A percentile compares a stretch with the other conserved stretches of the same genome.
Evolutionary conservation across 805 yeast species (phyloP).

Genomic region (Candida tibetensis): DNA sequence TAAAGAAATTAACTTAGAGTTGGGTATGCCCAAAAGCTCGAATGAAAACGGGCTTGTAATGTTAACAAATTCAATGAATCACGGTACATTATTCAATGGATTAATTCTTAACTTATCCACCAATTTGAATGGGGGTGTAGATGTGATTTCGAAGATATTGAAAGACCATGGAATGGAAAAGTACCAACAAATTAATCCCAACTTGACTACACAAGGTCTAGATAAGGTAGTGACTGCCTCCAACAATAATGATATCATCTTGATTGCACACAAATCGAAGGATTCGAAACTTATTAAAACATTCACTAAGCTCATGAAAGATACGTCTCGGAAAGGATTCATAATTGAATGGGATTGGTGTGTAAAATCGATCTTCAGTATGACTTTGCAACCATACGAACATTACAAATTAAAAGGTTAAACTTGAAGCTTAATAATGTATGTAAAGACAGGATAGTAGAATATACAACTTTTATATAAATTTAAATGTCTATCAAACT

Average conservation of each 20-base stretch:
- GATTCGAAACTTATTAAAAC: constrained; percentile 30
- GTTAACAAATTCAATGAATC: constrained; percentile 15
- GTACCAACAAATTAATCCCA: constrained; percentile 17
- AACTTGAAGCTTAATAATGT: background rate
- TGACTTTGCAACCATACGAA: constrained; percentile 28
- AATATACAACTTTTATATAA: background rate
- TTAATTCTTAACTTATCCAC: constrained; percentile 54
- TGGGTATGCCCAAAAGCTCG: constrained; percentile 19
- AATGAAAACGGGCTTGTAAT: constrained; percentile 18
- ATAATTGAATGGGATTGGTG: constrained; percentile 67
- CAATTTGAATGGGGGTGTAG: constrained; percentile 58
- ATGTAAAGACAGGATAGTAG: background rate
- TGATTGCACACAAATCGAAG: constrained; percentile 34
- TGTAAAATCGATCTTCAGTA: constrained; percentile 51
- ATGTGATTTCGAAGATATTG: constrained; percentile 54
- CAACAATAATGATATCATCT: constrained; percentile 13
- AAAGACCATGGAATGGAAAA: constrained; percentile 55
- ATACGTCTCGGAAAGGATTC: constrained; percentile 19
- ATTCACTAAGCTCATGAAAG: constrained; percentile 19
- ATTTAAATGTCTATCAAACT: constrained; percentile 45
- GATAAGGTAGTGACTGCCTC: constrained; percentile 7
- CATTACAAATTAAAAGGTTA: constrained; percentile 15
- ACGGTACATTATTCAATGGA: constrained; percentile 44
- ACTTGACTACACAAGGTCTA: constrained; percentile 12
- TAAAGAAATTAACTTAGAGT: constrained; percentile 31